Base-by-base conservation (phyloP, 2,329 filamentous ascomycete species). In the Epichloe gansuensis region DNA sequence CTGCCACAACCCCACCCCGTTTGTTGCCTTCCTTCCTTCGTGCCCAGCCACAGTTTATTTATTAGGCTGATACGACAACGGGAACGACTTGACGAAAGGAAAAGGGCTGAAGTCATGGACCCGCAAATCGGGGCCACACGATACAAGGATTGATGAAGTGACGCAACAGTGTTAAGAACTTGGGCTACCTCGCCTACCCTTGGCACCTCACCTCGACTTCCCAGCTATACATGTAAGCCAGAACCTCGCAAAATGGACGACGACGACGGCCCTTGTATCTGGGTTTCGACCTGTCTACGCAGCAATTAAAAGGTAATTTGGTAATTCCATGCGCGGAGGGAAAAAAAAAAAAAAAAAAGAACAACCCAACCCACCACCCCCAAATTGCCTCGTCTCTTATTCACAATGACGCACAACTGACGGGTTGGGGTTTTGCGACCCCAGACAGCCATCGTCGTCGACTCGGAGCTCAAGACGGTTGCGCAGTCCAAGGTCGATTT, bases 201-300 rank as follows among this genome's bases (percentile, higher is more conserved):
- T 8, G 28, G 28, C 28, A 28, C 28, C 28, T 31, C 28, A 31
- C 28, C 8, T 31, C 28, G 31, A 31, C 31, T 4, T 31, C 9
- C 9, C 31, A 31, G 31, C 31, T 4, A 4, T 25, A 43, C 41
- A 43, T 34, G 28, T 46, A 37, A 4, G n/a, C 34, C 15, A 13
- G 34, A 42, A 25, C n/a, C 8, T n/a, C n/a, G 8, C 25, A 42
- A 7, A 7, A 51, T 46, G 49, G 31, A n/a, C 11, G 43, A 50
- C 39, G 28, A 51, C n/a, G 41, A 45, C 43, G 75, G 72, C 35
- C 83, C 17, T 74, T 95, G 56, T 95, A 95, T 66, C 76, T 95
- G 63, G 93, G 93, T 55, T 91, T 97, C 68, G 93, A 98, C 72
- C 83, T 97, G 55, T 96, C 91, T 44, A 97, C 93, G 54, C 93